Percentiles rank a stretch among this genome's conserved stretches.
Evolutionary conservation across 768 basidiomycete genomes (phyloP).

Genomic region (Hericium coralloides): DNA sequence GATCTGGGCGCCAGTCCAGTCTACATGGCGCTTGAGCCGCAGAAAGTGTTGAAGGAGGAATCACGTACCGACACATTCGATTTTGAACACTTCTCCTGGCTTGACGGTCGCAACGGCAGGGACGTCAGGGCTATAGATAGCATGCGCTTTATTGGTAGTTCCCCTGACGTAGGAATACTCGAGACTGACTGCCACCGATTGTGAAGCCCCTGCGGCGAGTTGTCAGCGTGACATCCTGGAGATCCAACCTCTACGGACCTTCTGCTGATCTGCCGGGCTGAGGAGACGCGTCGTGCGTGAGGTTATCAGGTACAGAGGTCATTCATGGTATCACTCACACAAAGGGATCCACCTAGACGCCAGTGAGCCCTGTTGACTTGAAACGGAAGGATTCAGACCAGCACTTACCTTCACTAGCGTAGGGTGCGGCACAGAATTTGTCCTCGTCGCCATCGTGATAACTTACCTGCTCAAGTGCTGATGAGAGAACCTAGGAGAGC

Average conservation of each 20-base stretch:
- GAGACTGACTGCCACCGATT: slow-evolving; percentile 65
- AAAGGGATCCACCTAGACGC: slow-evolving; percentile 58
- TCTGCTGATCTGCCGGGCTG: slow-evolving; percentile 46
- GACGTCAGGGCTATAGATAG: slow-evolving; percentile 44
- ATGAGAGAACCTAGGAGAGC: too few relatives aligned
- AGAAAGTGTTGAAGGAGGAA: background rate
- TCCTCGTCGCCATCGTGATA: slow-evolving; percentile 44
- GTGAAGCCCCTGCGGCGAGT: slow-evolving; percentile 33
- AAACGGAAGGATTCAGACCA: slow-evolving; percentile 14
- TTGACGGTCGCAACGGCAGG: slow-evolving; percentile 54
- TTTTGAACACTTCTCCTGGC: slow-evolving; percentile 60
- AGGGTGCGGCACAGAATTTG: slow-evolving; percentile 52
- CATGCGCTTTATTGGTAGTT: background rate
- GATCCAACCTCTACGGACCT: slow-evolving; percentile 28
- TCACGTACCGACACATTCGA: slow-evolving; percentile 55
- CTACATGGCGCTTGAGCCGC: slow-evolving; percentile 23
- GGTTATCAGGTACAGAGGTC: background rate
- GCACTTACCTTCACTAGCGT: slow-evolving; percentile 44
- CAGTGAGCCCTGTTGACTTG: background rate
- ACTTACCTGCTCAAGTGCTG: background rate
- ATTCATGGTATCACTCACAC: slow-evolving; percentile 31
- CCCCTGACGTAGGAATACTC: too few relatives aligned
- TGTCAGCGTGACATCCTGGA: slow-evolving; percentile 20
- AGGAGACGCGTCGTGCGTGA: background rate
- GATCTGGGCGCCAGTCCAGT: slow-evolving; percentile 76